phyloP scores from a whole-genome alignment of 257 asterid species.

The Schizonepeta tenuifolia region DNA sequence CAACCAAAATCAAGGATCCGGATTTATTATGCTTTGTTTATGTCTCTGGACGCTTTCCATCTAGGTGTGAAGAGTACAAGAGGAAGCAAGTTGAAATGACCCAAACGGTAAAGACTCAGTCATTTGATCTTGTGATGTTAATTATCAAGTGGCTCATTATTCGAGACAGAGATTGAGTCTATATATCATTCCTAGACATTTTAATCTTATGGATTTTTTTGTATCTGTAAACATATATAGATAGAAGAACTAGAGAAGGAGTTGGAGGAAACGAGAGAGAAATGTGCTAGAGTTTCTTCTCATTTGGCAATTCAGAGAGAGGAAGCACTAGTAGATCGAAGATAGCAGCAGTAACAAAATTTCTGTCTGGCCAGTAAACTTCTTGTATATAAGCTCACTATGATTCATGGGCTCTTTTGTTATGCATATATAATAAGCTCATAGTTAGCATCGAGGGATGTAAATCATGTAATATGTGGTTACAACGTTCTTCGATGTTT shows the following conservation, averaged over 20 bases:
- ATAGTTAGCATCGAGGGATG: no score
- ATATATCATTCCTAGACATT: not conserved
- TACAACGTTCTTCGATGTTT: no score
- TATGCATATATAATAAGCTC: no score
- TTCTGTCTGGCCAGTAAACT: not conserved
- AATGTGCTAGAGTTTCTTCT: conserved; percentile 62
- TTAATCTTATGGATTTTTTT: not conserved
- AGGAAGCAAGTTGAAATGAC: conserved; percentile 60
- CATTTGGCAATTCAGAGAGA: no score
- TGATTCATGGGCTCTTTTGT: not conserved
- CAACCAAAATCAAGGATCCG: no score
- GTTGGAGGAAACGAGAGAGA: conserved; percentile 61
- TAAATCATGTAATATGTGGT: no score
- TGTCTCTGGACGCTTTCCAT: not conserved
- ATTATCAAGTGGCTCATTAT: not conserved
- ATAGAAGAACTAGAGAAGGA: conserved; percentile 69
- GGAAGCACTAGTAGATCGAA: conserved; percentile 33
- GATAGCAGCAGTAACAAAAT: not conserved
- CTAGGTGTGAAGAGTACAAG: conserved; percentile 66
- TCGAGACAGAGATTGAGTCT: not conserved
- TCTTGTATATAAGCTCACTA: not conserved
- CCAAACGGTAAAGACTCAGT: conserved; percentile 46
- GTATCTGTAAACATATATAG: conserved; percentile 40
- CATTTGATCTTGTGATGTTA: conserved; percentile 1
- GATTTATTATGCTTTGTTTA: no score